phyloP scores from a whole-genome alignment of 441 rosid species.

The Omphalea diandra region DNA sequence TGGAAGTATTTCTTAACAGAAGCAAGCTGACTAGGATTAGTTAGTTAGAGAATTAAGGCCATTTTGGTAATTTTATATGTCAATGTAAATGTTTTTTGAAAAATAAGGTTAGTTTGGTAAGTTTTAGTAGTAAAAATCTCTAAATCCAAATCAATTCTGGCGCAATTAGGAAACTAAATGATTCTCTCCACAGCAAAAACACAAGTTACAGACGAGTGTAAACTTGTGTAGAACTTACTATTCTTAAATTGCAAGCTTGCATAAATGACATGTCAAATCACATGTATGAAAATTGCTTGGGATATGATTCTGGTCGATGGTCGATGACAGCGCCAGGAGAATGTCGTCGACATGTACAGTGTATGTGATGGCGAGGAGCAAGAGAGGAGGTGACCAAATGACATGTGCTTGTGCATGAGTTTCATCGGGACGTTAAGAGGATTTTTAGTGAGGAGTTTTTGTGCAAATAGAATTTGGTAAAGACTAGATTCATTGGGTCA shows the following conservation, averaged over 20 bases:
- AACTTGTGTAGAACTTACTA: slow-evolving; percentile 75
- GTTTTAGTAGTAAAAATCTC: too few relatives aligned
- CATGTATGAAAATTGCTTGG: slow-evolving; percentile 70
- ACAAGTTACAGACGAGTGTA: slow-evolving; percentile 46
- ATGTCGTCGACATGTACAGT: slow-evolving; percentile 81
- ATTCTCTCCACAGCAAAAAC: slow-evolving; percentile 37
- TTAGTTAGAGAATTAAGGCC: too few relatives aligned
- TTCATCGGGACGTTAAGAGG: slow-evolving; percentile 57
- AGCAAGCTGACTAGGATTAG: too few relatives aligned
- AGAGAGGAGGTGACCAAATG: slow-evolving; percentile 28
- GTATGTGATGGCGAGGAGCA: slow-evolving; percentile 68
- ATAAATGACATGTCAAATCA: slow-evolving; percentile 83
- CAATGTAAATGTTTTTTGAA: too few relatives aligned
- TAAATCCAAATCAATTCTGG: too few relatives aligned
- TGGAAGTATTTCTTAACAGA: too few relatives aligned
- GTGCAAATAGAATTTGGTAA: slow-evolving; percentile 54
- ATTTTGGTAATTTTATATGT: too few relatives aligned
- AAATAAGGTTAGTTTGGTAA: too few relatives aligned
- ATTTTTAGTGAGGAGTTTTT: slow-evolving; percentile 61
- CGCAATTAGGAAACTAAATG: too few relatives aligned
- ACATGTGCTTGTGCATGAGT: slow-evolving; percentile 78
- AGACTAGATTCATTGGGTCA: slow-evolving; percentile 53
- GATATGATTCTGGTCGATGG: slow-evolving; percentile 80
- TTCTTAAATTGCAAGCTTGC: slow-evolving; percentile 72
- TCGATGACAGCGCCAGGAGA: slow-evolving; percentile 64